These are phyloP conservation scores for Fusarium redolens DNA, from an alignment of 2,329 filamentous ascomycete species.

Conservation along the genomic window DNA sequence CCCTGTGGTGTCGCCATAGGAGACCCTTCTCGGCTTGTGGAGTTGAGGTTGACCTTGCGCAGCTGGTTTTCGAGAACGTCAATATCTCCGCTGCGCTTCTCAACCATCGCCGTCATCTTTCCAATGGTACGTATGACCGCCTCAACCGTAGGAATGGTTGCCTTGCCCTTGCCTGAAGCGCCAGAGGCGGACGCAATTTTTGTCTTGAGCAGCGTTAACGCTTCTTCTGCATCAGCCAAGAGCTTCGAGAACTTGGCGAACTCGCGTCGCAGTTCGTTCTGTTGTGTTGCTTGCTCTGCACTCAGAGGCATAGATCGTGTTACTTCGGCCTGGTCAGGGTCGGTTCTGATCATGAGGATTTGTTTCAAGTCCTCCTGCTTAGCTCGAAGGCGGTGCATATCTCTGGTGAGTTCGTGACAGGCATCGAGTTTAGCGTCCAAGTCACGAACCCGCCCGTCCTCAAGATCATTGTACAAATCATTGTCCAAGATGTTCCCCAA, in stretches of 20 bases:
- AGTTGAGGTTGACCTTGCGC: conserved; percentile 72
- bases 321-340: conserved; percentile 73
- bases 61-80: conserved; percentile 91
- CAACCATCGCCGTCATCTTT: conserved; percentile 92
- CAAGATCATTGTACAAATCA: conserved; percentile 72
- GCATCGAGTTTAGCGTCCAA: conserved; percentile 75
- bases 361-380: conserved; percentile 84
- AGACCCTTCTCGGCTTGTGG: conserved; percentile 57
- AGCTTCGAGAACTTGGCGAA: conserved; percentile 79
- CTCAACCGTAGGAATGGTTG: conserved; percentile 83
- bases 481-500: conserved; percentile 72
- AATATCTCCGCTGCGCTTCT: conserved; percentile 90
- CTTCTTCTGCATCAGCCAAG: conserved; percentile 83
- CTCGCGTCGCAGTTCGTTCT: conserved; percentile 83
- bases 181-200: conserved; percentile 73
- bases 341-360: conserved; percentile 75
- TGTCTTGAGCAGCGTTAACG: conserved; percentile 80
- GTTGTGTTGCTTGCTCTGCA: conserved; percentile 84
- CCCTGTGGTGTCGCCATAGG: conserved; percentile 55
- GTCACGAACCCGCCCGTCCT: conserved; percentile 75
- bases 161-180: conserved; percentile 57
- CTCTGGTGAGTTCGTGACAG: conserved; percentile 74
- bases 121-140: conserved; percentile 90
- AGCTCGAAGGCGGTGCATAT: conserved; percentile 76
- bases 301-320: conserved; percentile 80